Base-by-base conservation (phyloP, 495 filamentous ascomycete species). In the Penicillium crystallinum region DNA sequence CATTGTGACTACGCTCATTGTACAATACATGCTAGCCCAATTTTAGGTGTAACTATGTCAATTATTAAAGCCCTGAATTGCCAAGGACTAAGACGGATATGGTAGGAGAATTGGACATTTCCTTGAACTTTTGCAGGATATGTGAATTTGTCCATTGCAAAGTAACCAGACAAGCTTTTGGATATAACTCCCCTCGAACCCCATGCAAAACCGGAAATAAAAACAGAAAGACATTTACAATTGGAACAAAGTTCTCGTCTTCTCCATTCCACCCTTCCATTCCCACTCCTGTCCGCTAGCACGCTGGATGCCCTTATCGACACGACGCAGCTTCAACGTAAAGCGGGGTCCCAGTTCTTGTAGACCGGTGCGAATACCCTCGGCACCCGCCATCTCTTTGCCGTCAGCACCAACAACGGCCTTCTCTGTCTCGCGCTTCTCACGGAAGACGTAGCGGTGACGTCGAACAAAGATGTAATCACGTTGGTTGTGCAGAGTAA, bases 181-280 rank as follows among this genome's bases (percentile, higher is more conserved):
- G 44, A 61, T 60, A 58, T 49, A 58, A 57, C 58, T 48, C 58
- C 63, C 59, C 54, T 61, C 40, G 47, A 67, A 63, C 62, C 65
- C 63, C 56, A 64, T 64, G 61, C 58, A 57, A 61, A 52, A 56
- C 45, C 45, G 15, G 44, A 42, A 52, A 54, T 36, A 47, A 52
- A 47, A 38, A 55, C 60, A 46, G n/a, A 41, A 54, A 48, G 47
- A 58, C 25, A 56, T 65, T 69, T 60, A 97, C 49, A 97, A 77
- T 66, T 92, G 90, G 68, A 97, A 98, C 71, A 86, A 86, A 52
- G 91, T 98, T 61, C 93, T 77, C 71, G 85, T 68, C 75, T 96
- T 97, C 75, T 98, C 93, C 86, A 91, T 91, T 67, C 81, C 79
- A 4, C 86, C 86, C 73, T 93, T 89, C 92, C 92, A 97, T 64